Evolutionary conservation across 306 rosid species (phyloP), one percentile per base, ranked within the genome.

Genomic region (Luffa acutangula): DNA sequence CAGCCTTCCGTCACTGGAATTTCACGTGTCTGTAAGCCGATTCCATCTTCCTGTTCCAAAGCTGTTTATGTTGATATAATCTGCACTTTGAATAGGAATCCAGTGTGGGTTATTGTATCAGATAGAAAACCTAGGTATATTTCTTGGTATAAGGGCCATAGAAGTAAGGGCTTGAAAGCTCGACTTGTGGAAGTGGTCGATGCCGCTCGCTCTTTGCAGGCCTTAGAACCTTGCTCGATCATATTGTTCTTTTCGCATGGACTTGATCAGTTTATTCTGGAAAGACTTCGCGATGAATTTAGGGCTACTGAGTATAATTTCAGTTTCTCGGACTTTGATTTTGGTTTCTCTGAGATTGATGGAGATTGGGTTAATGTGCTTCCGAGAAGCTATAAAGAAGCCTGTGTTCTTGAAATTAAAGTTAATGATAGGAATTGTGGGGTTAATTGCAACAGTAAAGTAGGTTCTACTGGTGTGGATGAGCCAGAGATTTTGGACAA

Each of bases 71-170:
- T 89, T 39, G 97, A 91, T 85, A 75, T 94, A 25, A 92, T 87
- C 49, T 91, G 97, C 81, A 86, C 86, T 78, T 83, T 94, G 79
- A 85, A 87, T 14, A 73, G 86, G 81, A 87, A 87, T 66, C 98
- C 98, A 0, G 97, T 89, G 59, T 94, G 98, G 98, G 89, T 94
- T 80, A 85, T 94, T 84, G 96, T 90, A 14, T 94, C 98, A 3
- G 91, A 94, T 71, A 86, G 97, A 81, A 94, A 91, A 48, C 91
- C 97, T n/a, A 88, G 79, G 72, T 89, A 91, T 82, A 78, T 94
- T 69, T 83, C 92, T 31, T 92, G 97, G 97, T 49, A 78, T 31
- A 37, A 67, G 56, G 81, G 84, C 34, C 88, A 71, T 45, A 86
- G 86, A 80, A 87, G 79, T 59, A 92, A 89, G 82, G 95, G 92